These are phyloP conservation scores for Tilletia indica DNA, from an alignment of 1,284 basidiomycete genomes.

Conservation along the genomic window DNA sequence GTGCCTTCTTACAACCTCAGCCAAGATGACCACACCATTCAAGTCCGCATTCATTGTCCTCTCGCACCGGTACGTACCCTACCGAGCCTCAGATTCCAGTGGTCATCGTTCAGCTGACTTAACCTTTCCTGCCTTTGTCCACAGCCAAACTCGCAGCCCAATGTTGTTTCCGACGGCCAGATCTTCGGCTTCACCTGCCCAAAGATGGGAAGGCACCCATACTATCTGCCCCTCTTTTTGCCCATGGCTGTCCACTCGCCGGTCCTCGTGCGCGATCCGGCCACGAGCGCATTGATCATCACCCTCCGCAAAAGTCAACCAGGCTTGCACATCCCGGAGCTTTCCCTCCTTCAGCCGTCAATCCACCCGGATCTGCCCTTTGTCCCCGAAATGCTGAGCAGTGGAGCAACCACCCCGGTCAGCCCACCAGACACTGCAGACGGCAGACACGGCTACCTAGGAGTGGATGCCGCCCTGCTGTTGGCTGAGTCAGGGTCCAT, in stretches of 20 bases:
- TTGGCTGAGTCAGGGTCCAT: background rate
- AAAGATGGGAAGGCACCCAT: background rate
- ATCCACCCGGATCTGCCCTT: slow-evolving; percentile 11
- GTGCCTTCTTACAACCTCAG: slow-evolving; percentile 18
- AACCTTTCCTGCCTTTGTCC: background rate
- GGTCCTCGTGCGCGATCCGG: slow-evolving; percentile 1
- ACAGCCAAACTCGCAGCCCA: slow-evolving; percentile 3
- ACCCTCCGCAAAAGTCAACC: slow-evolving; percentile 13
- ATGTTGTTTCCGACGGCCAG: background rate
- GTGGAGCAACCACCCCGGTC: background rate
- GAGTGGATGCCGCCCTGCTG: background rate
- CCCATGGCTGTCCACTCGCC: slow-evolving; percentile 13
- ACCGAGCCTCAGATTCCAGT: background rate
- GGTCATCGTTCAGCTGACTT: background rate
- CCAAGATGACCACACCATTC: slow-evolving; percentile 18
- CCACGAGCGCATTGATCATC: slow-evolving; percentile 7
- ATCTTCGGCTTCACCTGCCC: slow-evolving; percentile 17
- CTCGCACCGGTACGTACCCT: background rate
- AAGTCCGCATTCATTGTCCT: slow-evolving; percentile 16
- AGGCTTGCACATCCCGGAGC: slow-evolving; percentile 9
- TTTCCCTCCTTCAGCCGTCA: slow-evolving; percentile 4
- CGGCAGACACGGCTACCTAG: background rate
- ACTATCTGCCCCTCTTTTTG: slow-evolving; percentile 11
- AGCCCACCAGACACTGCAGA: background rate
- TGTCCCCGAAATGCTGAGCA: background rate